Base-by-base conservation (phyloP, 2,329 filamentous ascomycete species). In the Neofusicoccum laricinum region DNA sequence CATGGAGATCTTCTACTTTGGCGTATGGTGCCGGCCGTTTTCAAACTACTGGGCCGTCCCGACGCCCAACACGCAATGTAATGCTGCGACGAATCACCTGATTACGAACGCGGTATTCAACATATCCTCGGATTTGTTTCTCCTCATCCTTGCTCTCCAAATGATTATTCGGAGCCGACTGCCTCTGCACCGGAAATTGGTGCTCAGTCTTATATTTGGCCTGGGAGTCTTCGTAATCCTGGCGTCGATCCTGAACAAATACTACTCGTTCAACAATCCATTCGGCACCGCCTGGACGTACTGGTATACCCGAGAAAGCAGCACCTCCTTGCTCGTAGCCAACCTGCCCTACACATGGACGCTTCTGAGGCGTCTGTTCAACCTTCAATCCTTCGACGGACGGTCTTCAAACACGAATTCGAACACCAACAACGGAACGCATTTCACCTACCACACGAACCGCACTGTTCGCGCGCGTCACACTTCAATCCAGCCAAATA, bases 291-390 rank as follows among this genome's bases (percentile, higher is more conserved):
- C 70, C 76, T 82, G 76, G 79, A 79, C 68, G 57, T 73, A 75
- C 21, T 82, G 80, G 80, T 81, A 87, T 67, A 80, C 84, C 4
- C 80, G 83, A 21, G 85, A 87, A 68, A 78, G 80, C 19, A 81
- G 79, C 40, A 84, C 84, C 0, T 82, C 84, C n/a, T 77, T 86
- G 45, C 78, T 83, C 1, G 82, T 85, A 17, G 82, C 82, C 65
- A 84, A 84, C 64, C 71, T 84, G 1, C 82, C 82, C 0, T 80
- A 81, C 46, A 78, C 82, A 12, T 85, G 82, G 82, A 82, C 81
- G 1, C 75, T 84, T 2, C 70, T 84, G 7, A 76, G 81, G 15
- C 79, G 82, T 59, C 68, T 83, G 19, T 84, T 84, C 73, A 72
- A 75, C 36, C 65, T 77, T 1, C 70, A 70, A 30, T 70, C 72